Evolutionary conservation across 148 eudicot genomes (phyloP).

Genomic region (Amaranthus hypochondriacus): DNA sequence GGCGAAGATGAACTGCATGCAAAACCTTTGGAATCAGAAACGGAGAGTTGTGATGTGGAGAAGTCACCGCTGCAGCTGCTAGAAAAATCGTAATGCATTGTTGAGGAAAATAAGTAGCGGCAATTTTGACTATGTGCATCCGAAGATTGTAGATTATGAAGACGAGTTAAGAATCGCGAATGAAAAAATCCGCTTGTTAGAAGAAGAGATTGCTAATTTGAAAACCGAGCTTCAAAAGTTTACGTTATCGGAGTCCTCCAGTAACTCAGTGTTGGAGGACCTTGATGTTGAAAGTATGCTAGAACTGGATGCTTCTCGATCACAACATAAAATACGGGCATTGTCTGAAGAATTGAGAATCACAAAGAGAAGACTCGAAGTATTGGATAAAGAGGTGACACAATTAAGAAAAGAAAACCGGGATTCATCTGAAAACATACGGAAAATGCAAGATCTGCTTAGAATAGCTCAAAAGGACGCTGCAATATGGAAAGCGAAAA

Average conservation of each 20-base stretch:
- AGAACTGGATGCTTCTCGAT: slow-evolving; percentile 34
- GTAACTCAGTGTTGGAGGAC: slow-evolving; percentile 19
- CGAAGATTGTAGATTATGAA: slow-evolving; percentile 43
- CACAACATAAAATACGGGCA: slow-evolving; percentile 26
- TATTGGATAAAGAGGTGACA: slow-evolving; percentile 49
- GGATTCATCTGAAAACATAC: slow-evolving; percentile 34
- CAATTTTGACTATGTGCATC: slow-evolving; percentile 27
- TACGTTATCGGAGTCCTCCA: slow-evolving; percentile 22
- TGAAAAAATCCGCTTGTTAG: slow-evolving; percentile 39
- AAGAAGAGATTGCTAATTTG: slow-evolving; percentile 54
- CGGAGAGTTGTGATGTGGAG: slow-evolving; percentile 50
- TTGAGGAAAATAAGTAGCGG: slow-evolving; percentile 32
- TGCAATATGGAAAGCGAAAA: slow-evolving; percentile 48
- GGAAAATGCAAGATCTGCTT: slow-evolving; percentile 52
- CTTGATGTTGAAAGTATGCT: slow-evolving; percentile 14
- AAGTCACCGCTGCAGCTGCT: slow-evolving; percentile 40
- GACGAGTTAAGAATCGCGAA: slow-evolving; percentile 47
- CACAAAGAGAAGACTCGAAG: slow-evolving; percentile 44
- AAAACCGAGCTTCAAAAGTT: slow-evolving; percentile 47
- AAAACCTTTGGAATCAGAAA: slow-evolving; percentile 49
- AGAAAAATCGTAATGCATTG: slow-evolving; percentile 33
- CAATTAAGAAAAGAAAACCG: slow-evolving; percentile 51
- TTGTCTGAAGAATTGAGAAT: slow-evolving; percentile 47
- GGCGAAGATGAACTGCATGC: slow-evolving; percentile 45
- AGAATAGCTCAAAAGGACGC: slow-evolving; percentile 54